Evolutionary conservation across 208 protist species (phyloP).

Genomic region (Wallacemonas sp.): DNA sequence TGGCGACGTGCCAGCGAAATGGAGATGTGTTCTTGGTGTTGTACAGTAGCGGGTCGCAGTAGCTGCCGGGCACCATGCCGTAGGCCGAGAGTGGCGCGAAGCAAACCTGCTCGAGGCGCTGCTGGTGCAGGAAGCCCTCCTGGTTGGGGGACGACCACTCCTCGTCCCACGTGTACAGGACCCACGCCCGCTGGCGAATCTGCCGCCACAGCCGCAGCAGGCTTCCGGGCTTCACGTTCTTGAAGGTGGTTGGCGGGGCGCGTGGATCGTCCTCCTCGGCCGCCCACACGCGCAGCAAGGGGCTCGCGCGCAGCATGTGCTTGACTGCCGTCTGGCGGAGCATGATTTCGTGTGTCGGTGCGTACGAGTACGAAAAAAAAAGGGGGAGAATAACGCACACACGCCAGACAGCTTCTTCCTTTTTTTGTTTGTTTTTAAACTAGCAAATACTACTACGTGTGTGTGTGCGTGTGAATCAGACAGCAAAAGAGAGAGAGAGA

Average conservation of each 20-base stretch:
- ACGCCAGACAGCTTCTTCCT: not conserved
- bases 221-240: conserved; percentile 83
- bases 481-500: not conserved
- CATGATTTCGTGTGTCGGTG: not conserved
- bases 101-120: conserved; percentile 88
- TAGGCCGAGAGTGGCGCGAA: conserved; percentile 86
- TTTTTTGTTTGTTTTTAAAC: conserved; percentile 7
- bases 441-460: not conserved
- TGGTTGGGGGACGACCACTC: conserved; percentile 71
- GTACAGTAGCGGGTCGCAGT: conserved; percentile 90
- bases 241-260: conserved; percentile 86
- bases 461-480: conserved; percentile 8
- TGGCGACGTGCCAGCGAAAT: conserved; percentile 87
- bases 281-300: conserved; percentile 78
- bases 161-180: conserved; percentile 86
- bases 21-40: conserved; percentile 91
- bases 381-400: not conserved
- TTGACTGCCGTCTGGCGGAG: conserved; percentile 7
- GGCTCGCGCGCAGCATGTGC: conserved; percentile 39
- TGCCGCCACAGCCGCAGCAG: conserved; percentile 85
- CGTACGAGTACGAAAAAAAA: not conserved
- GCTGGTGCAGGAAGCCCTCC: conserved; percentile 86
- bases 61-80: conserved; percentile 87
- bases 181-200: conserved; percentile 82
- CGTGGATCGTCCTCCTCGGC: conserved; percentile 81